phyloP scores from a whole-genome alignment of 1,284 basidiomycete species.

The Anthracocystis setariae region DNA sequence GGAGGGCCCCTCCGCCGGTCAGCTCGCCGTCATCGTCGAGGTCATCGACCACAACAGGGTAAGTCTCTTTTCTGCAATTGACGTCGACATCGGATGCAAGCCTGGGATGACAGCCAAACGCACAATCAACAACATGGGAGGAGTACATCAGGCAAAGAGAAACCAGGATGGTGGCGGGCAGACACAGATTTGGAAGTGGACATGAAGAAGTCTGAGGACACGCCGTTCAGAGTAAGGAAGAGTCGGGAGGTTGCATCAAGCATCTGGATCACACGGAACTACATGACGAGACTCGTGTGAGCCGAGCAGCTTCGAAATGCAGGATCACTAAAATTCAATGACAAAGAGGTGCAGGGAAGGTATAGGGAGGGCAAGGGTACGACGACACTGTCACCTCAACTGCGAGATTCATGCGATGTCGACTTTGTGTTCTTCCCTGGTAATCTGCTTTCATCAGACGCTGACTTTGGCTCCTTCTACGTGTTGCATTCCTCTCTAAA shows the following conservation, averaged over 20 bases:
- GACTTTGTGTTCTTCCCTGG: neutral
- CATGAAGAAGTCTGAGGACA: neutral
- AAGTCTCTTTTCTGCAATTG: slow-evolving; percentile 64
- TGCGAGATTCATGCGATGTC: slow-evolving; percentile 3
- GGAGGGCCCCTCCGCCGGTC: slow-evolving; percentile 83
- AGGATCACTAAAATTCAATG: too few relatives aligned
- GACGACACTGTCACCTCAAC: neutral
- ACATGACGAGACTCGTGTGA: too few relatives aligned
- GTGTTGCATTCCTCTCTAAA: neutral
- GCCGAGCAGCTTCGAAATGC: too few relatives aligned
- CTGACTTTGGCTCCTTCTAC: slow-evolving; percentile 11
- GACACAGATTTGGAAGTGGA: neutral
- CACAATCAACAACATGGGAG: too few relatives aligned
- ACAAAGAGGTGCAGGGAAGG: too few relatives aligned
- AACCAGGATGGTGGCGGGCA: too few relatives aligned
- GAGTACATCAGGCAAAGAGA: too few relatives aligned
- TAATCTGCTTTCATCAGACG: slow-evolving; percentile 1
- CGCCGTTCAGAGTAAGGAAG: neutral
- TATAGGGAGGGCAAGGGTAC: neutral
- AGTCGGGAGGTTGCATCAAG: too few relatives aligned
- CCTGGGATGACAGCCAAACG: neutral
- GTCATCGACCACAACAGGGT: slow-evolving; percentile 99
- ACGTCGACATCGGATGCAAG: slow-evolving; percentile 1
- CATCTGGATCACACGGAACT: too few relatives aligned
- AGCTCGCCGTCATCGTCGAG: slow-evolving; percentile 94